A percentile compares a stretch with the other conserved stretches of the same genome.
Conservation (phyloP, 805 yeast genomes). For the Myxozyma lipomycoides region DNA sequence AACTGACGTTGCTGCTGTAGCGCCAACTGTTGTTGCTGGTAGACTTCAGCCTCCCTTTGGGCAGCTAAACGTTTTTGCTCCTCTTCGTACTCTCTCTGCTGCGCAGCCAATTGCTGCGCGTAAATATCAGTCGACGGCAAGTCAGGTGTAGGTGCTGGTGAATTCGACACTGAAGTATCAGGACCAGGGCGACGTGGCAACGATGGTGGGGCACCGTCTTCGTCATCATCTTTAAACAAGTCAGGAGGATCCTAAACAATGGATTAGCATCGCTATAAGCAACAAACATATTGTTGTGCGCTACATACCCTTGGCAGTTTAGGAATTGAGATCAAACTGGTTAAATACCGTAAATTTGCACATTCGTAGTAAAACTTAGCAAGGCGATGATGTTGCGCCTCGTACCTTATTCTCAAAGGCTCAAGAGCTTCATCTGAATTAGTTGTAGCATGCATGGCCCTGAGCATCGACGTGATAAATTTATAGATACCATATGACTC, state of each 20-base stretch:
- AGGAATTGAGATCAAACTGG: constrained; percentile 78
- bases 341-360: constrained; percentile 73
- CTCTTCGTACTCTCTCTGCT: constrained; percentile 37
- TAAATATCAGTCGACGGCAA: constrained; percentile 37
- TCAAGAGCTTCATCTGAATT: constrained; percentile 71
- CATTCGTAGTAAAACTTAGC: constrained; percentile 88
- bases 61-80: constrained; percentile 40
- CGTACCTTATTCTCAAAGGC: constrained; percentile 68
- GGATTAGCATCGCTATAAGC: not conserved
- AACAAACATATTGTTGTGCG: not conserved
- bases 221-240: constrained; percentile 48
- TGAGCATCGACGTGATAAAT: constrained; percentile 81
- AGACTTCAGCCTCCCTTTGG: constrained; percentile 60
- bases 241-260: constrained; percentile 50
- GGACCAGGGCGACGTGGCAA: constrained; percentile 42
- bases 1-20: constrained; percentile 62
- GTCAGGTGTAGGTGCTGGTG: constrained; percentile 29
- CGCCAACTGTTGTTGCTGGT: constrained; percentile 64
- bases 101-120: constrained; percentile 42
- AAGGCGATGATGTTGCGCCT: constrained; percentile 63
- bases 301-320: constrained; percentile 44
- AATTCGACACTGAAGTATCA: constrained; percentile 29
- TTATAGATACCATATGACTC: constrained; percentile 92
- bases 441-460: constrained; percentile 75
- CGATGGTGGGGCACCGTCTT: constrained; percentile 38